These are phyloP conservation scores for Harrya chromipes DNA, from an alignment of 768 basidiomycete species.

Conservation along the genomic window DNA sequence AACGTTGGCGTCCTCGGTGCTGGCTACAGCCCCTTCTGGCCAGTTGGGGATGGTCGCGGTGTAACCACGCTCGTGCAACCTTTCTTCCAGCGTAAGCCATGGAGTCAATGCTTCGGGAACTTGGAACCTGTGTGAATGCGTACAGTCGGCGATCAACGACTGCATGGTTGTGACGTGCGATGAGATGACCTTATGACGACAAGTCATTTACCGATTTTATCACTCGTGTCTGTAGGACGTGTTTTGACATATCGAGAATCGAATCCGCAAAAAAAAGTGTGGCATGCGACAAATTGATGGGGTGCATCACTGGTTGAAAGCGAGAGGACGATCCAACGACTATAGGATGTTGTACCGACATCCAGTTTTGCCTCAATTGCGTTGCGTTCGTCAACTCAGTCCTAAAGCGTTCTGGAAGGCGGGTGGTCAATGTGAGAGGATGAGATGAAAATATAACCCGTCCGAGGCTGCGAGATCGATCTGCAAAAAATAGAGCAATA, in stretches of 20 bases:
- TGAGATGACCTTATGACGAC: background rate
- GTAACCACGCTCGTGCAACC: background rate
- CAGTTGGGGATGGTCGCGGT: background rate
- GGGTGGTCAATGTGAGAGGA: background rate
- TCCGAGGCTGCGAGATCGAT: background rate
- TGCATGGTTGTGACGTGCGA: too few species aligned
- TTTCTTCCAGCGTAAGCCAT: background rate
- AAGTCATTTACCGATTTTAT: background rate
- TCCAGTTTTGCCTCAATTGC: too few species aligned
- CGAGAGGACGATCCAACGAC: too few species aligned
- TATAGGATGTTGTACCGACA: too few species aligned
- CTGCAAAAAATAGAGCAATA: background rate
- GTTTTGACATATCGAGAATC: too few species aligned
- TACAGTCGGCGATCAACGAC: background rate
- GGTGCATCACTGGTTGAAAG: too few species aligned
- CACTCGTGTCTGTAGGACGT: background rate
- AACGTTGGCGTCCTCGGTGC: background rate
- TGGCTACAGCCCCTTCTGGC: background rate
- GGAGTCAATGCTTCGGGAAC: background rate
- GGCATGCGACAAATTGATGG: too few species aligned
- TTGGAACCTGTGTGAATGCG: background rate
- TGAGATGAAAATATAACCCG: background rate
- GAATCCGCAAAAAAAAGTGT: too few species aligned
- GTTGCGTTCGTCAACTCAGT: background rate
- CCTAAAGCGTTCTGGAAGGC: too few species aligned